These are phyloP conservation scores for Saturnispora halmiae DNA, from an alignment of 805 yeast genomes.

Conservation along the genomic window DNA sequence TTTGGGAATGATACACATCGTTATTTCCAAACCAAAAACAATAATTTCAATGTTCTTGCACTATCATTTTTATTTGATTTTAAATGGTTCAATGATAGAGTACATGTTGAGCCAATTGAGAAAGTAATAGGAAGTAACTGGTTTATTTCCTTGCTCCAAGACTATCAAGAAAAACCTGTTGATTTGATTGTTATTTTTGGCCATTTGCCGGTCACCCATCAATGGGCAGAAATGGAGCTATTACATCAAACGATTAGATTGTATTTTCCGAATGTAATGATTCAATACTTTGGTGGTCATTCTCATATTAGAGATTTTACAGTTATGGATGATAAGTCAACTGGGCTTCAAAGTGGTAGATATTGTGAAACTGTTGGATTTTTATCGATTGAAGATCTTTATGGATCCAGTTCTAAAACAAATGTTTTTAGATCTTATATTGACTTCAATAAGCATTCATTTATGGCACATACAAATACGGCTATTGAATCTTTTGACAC, in stretches of 20 bases:
- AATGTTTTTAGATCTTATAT: constrained; percentile 55
- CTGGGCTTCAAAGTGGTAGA: constrained; percentile 87
- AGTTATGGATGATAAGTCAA: constrained; percentile 52
- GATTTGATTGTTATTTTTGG: constrained; percentile 70
- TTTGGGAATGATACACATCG: constrained; percentile 60
- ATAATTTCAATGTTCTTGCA: constrained; percentile 46
- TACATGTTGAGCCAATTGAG: constrained; percentile 54
- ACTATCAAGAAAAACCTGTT: constrained; percentile 31
- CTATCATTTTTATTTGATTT: constrained; percentile 79
- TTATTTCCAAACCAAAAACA: constrained; percentile 54
- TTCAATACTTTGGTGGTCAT: constrained; percentile 92
- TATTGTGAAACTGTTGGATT: constrained; percentile 94
- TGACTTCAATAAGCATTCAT: constrained; percentile 71
- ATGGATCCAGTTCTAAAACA: constrained; percentile 9
- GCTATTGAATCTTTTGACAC: constrained; percentile 40
- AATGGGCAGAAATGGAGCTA: constrained; percentile 43
- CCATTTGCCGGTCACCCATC: constrained; percentile 61
- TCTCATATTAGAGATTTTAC: constrained; percentile 84
- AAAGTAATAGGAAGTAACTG: constrained; percentile 50
- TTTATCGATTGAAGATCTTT: constrained; percentile 38
- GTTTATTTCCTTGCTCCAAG: constrained; percentile 43
- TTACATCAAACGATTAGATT: constrained; percentile 45
- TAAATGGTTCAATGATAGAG: constrained; percentile 44
- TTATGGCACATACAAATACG: constrained; percentile 48
- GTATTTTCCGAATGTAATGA: constrained; percentile 49